Base-by-base conservation (phyloP, 2,329 filamentous ascomycete genomes). In the Cladosporium austrohemisphaericum region DNA sequence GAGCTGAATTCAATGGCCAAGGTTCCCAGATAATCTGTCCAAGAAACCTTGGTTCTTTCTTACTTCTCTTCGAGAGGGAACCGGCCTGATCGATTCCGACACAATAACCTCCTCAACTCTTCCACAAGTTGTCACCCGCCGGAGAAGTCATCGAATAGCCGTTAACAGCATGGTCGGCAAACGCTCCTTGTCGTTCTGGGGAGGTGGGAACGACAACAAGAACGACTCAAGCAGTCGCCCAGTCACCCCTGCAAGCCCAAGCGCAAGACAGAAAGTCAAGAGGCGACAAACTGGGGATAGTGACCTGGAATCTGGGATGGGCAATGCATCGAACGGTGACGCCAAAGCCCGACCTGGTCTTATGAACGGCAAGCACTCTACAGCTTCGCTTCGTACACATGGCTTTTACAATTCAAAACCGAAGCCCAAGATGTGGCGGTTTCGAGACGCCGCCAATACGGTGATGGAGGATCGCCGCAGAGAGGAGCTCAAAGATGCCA, bases 361-460 rank as follows among this genome's bases (percentile, higher is more conserved):
- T 28, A 48, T 37, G 44, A 41, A 49, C 8, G 46, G 38, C 14
- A 41, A 44, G 3, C 18, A 41, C 35, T 41, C 38, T 18, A 11
- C 26, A 16, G 16, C 25, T 20, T 35, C 41, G 8, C 29, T 35
- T 7, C 29, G 23, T 9, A 45, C n/a, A n/a, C n/a, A 36, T 55
- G 7, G 4, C 38, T 19, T 26, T 19, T 11, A 16, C 18, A 57
- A 46, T 13, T 41, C 49, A n/a, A 54, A 52, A 33, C 55, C 54
- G 13, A 55, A 59, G 35, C 65, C 65, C 7, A 58, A 61, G 4
- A 23, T 68, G 33, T 69, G 62, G 56, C 59, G 66, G 1, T 79
- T 78, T 58, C 69, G 68, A 37, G 76, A 80, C 64, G 71, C 70
- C 0, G 70, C 73, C 18, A 65, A 71, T 20, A 68, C 68, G 11